Percentiles rank a stretch among this genome's conserved stretches.
These are phyloP conservation scores for Macrophomina pseudophaseolina DNA, from an alignment of 2,329 filamentous ascomycete species.

Conservation along the genomic window DNA sequence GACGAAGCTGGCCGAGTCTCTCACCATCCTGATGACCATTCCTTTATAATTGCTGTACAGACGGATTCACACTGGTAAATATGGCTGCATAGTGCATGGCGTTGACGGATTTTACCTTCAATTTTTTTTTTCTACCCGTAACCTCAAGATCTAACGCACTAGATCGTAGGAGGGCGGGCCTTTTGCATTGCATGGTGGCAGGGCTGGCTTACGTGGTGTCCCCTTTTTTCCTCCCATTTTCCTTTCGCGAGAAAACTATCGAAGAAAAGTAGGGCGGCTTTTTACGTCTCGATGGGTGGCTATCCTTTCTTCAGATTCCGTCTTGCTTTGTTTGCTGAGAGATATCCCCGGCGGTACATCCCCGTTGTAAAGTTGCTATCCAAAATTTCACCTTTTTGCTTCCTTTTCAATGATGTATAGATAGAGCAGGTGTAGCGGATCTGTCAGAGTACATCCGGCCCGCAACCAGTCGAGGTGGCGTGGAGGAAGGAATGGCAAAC, in stretches of 20 bases:
- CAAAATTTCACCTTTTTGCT: neutral
- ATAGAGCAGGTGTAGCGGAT: neutral
- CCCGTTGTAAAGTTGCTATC: neutral
- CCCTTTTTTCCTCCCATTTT: neutral
- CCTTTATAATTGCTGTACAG: neutral
- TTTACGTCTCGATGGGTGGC: neutral
- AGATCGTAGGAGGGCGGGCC: too few relatives aligned
- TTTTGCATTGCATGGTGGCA: neutral
- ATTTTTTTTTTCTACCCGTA: neutral
- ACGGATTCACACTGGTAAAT: neutral
- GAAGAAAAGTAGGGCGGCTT: neutral
- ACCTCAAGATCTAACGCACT: too few relatives aligned
- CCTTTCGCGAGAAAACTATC: neutral
- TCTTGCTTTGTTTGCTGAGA: neutral
- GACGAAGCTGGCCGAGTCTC: conserved; percentile 11
- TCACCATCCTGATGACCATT: neutral
- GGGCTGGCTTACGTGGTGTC: neutral
- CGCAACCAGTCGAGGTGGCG: neutral
- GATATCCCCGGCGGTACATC: neutral
- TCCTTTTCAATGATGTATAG: neutral
- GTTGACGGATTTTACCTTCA: neutral
- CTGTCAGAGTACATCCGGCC: neutral
- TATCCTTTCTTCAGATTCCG: neutral
- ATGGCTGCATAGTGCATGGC: neutral
- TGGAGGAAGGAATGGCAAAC: conserved; percentile 10